A percentile compares a stretch with the other conserved stretches of the same genome.
These are phyloP conservation scores for Aspergillus sclerotialis DNA, from an alignment of 2,329 filamentous ascomycete species.

Conservation along the genomic window DNA sequence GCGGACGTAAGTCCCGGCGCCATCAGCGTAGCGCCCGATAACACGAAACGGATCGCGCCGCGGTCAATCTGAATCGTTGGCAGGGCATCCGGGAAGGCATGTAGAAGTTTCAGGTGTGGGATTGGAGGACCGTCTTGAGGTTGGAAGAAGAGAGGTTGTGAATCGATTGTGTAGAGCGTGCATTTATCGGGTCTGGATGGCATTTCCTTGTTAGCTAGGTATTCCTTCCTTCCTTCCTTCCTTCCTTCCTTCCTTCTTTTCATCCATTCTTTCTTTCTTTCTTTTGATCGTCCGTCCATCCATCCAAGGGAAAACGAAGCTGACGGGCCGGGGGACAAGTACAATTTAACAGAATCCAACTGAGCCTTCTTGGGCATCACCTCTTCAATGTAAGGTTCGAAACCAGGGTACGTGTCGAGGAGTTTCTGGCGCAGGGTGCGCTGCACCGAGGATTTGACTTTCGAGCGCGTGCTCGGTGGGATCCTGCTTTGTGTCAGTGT, in stretches of 20 bases:
- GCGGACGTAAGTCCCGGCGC: constrained; percentile 81
- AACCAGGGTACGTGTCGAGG: constrained; percentile 74
- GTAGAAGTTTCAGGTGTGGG: constrained; percentile 82
- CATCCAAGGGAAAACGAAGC: too few relatives aligned
- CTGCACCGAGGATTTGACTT: constrained; percentile 95
- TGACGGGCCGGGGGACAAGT: constrained; percentile 18
- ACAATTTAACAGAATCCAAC: constrained; percentile 83
- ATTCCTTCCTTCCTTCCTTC: constrained; percentile 2
- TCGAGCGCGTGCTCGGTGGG: constrained; percentile 72
- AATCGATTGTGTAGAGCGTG: constrained; percentile 76
- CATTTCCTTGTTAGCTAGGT: constrained; percentile 1
- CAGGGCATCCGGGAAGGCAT: constrained; percentile 81
- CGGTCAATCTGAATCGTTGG: constrained; percentile 84
- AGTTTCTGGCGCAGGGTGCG: constrained; percentile 77
- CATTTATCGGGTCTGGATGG: constrained; percentile 67
- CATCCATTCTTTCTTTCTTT: too few relatives aligned
- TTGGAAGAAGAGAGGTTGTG: constrained; percentile 84
- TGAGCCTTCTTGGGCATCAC: constrained; percentile 92
- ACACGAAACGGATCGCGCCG: constrained; percentile 92
- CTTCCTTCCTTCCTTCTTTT: constrained; percentile 1
- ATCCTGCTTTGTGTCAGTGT: constrained; percentile 48
- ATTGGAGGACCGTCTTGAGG: constrained; percentile 69
- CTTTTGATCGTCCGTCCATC: too few relatives aligned
- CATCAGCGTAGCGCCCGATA: constrained; percentile 92
- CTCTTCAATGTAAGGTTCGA: constrained; percentile 84